These are phyloP conservation scores for Phylloporus sp. DNA, from an alignment of 768 basidiomycete genomes.

Conservation along the genomic window DNA sequence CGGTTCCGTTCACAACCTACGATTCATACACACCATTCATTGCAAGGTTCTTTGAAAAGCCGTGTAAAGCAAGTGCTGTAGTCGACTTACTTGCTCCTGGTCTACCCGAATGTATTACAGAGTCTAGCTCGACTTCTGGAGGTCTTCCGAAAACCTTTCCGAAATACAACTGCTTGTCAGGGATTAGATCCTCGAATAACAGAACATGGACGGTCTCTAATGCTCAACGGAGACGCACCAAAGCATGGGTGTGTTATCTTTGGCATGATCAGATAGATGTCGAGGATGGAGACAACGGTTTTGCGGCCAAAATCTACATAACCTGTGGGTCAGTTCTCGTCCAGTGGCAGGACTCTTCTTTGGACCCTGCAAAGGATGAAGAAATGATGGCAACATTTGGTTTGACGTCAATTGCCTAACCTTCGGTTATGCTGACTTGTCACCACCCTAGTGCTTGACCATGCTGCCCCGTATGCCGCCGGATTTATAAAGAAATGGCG, in stretches of 20 bases:
- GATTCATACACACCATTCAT: slow-evolving; percentile 14
- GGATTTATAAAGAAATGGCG: slow-evolving; percentile 8
- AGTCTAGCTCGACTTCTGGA: slow-evolving; percentile 18
- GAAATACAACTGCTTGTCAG: slow-evolving; percentile 1
- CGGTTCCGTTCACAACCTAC: slow-evolving; percentile 13
- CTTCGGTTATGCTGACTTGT: neutral
- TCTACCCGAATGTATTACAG: slow-evolving; percentile 12
- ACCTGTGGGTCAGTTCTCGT: neutral
- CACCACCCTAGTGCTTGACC: slow-evolving; percentile 2
- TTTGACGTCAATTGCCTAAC: neutral
- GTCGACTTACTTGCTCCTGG: too few relatives aligned
- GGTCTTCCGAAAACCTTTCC: slow-evolving; percentile 10
- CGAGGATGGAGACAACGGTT: neutral
- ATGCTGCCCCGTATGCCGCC: slow-evolving; percentile 4
- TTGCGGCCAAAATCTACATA: neutral
- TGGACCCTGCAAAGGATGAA: slow-evolving; percentile 2
- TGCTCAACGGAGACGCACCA: neutral
- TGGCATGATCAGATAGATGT: neutral
- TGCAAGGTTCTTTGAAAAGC: slow-evolving; percentile 4
- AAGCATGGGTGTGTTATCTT: neutral
- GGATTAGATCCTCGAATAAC: neutral
- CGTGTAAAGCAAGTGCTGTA: neutral
- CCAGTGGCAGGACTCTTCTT: neutral
- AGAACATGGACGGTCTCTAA: neutral
- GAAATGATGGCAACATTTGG: slow-evolving; percentile 11